Percentiles rank a stretch among this genome's conserved stretches.
Conservation (phyloP, 2,329 filamentous ascomycete genomes). For the Boeremia lycopersici region DNA sequence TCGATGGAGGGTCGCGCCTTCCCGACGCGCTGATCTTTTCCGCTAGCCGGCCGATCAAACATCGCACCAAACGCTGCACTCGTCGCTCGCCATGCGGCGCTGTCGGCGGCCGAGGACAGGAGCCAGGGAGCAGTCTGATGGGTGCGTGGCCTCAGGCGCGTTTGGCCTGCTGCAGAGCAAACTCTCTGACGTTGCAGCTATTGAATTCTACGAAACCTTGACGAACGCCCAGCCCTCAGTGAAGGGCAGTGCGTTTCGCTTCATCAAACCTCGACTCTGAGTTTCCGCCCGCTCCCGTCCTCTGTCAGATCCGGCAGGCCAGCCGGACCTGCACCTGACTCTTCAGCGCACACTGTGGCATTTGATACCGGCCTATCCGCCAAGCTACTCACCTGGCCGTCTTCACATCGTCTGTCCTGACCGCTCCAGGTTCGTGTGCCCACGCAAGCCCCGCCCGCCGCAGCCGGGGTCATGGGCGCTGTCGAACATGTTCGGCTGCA, state of each 20-base stretch:
- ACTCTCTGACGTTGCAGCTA: slow-evolving; percentile 9
- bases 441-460: slow-evolving; percentile 20
- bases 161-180: not conserved
- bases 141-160: slow-evolving; percentile 14
- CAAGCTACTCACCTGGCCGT: slow-evolving; percentile 12
- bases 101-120: slow-evolving; percentile 6
- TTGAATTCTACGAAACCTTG: slow-evolving; percentile 8
- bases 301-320: slow-evolving; percentile 26
- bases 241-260: slow-evolving; percentile 2
- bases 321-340: slow-evolving; percentile 20
- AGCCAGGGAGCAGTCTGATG: slow-evolving; percentile 14
- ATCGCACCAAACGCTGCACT: slow-evolving; percentile 27
- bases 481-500: slow-evolving; percentile 30
- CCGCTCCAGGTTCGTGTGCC: slow-evolving; percentile 26
- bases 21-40: slow-evolving; percentile 29
- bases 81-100: slow-evolving; percentile 14
- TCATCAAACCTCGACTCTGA: slow-evolving; percentile 6
- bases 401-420: slow-evolving; percentile 15
- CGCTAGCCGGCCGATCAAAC: slow-evolving; percentile 44
- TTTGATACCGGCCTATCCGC: slow-evolving; percentile 3
- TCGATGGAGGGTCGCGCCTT: slow-evolving; percentile 27
- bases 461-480: slow-evolving; percentile 26
- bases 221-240: not conserved
- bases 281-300: slow-evolving; percentile 9
- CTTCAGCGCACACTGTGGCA: slow-evolving; percentile 8